Base-by-base conservation (phyloP, 805 yeast species). In the Lachancea cidri region DNA sequence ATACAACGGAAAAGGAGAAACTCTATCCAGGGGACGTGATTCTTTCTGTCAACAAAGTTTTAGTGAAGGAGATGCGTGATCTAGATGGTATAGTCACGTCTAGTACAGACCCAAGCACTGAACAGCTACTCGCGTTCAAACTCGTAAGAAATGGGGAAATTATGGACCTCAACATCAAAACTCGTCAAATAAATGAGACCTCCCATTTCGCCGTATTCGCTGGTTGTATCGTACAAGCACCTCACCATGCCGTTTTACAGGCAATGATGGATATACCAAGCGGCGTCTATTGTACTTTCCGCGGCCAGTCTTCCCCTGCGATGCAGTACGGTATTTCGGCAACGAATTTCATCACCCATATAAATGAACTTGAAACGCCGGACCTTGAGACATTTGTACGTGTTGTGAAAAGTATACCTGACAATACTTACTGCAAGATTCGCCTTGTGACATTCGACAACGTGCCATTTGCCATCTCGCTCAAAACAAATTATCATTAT, bases 211-310 rank as follows among this genome's bases (percentile, higher is more conserved):
- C 85, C 6, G 70, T 75, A 36, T 89, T 95, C 93, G 77, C 88
- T 39, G 96, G 96, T 17, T 81, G 88, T 30, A 65, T 83, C 4
- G 62, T 89, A 25, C 97, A 89, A 57, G 74, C 78, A 29, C 96
- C 96, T n/a, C 96, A 87, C 61, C 94, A 84, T 56, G 91, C 93
- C 6, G 96, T 88, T 14, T 77, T 89, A 47, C 96, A 88, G 65
- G 79, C 84, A 29, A 81, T 85, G 75, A 76, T 77, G 39, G 71
- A 75, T 42, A 67, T 86, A 39, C 96, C 95, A 9, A 81, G 91
- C 14, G 79, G 77, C 40, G 93, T 89, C n/a, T 89, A 88, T 57
- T 81, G 87, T 40, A 81, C 87, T 2, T 71, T 79, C 17, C 76
- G 84, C 56, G 73, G 81, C 33, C 73, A 77, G 29, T 95, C 96